Evolutionary conservation across 805 yeast species (phyloP).

Genomic region (Pichia sporocuriosa): DNA sequence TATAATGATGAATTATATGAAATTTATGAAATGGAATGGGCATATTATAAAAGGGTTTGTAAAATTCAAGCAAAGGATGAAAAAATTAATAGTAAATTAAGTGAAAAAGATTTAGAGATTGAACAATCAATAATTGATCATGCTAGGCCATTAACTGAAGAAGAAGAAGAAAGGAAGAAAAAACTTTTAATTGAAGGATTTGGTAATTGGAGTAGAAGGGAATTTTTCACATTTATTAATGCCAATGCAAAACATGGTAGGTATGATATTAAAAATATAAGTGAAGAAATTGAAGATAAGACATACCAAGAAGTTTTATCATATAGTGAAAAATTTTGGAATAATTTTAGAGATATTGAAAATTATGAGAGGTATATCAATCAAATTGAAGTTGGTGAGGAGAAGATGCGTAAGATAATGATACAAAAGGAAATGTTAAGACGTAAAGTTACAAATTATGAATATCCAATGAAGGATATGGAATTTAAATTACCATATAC

Average conservation of each 20-base stretch:
- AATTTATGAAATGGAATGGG: slow-evolving; percentile 74
- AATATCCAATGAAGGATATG: slow-evolving; percentile 70
- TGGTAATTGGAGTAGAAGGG: slow-evolving; percentile 79
- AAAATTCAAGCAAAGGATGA: slow-evolving; percentile 45
- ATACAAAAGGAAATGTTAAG: slow-evolving; percentile 76
- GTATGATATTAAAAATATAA: slow-evolving; percentile 60
- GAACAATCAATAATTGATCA: slow-evolving; percentile 69
- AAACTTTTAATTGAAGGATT: slow-evolving; percentile 62
- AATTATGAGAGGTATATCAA: slow-evolving; percentile 79
- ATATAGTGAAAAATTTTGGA: slow-evolving; percentile 81
- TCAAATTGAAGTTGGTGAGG: slow-evolving; percentile 87
- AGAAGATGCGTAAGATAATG: slow-evolving; percentile 54
- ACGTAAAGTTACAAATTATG: slow-evolving; percentile 62
- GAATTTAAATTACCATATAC: slow-evolving; percentile 56
- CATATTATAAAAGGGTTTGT: slow-evolving; percentile 69
- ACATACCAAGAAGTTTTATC: slow-evolving; percentile 69
- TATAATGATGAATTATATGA: slow-evolving; percentile 71
- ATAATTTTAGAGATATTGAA: slow-evolving; percentile 67
- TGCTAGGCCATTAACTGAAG: slow-evolving; percentile 77
- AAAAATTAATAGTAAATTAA: slow-evolving; percentile 10
- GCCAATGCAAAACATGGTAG: slow-evolving; percentile 77
- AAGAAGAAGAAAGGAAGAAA: slow-evolving; percentile 60
- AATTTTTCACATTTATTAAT: slow-evolving; percentile 75
- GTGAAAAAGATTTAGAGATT: slow-evolving; percentile 29
- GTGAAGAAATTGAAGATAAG: slow-evolving; percentile 77